Evolutionary conservation across 768 basidiomycete species (phyloP).

Genomic region (Russula earlei): DNA sequence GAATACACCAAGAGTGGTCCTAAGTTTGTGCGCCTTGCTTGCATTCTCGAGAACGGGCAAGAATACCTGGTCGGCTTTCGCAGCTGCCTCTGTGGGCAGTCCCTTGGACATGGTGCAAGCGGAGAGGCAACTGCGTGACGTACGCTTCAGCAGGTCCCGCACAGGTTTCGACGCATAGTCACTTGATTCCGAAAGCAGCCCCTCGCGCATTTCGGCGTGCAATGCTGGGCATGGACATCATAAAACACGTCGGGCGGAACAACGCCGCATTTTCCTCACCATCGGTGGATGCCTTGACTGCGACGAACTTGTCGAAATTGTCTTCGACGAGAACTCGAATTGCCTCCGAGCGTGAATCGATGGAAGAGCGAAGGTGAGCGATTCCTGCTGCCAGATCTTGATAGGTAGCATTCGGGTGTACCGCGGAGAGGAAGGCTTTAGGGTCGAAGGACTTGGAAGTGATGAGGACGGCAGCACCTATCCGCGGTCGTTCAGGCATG

Average conservation of each 20-base stretch:
- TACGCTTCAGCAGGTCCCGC: slow-evolving; percentile 79
- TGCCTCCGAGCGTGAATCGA: slow-evolving; percentile 91
- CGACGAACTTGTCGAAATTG: slow-evolving; percentile 96
- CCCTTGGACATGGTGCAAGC: not conserved
- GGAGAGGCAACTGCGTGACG: slow-evolving; percentile 20
- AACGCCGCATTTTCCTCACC: slow-evolving; percentile 36
- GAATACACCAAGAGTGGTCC: slow-evolving; percentile 89
- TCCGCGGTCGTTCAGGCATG: not conserved
- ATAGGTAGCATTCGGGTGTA: slow-evolving; percentile 93
- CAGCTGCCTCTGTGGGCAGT: slow-evolving; percentile 57
- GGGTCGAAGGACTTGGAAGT: slow-evolving; percentile 95
- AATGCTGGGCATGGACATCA: slow-evolving; percentile 45
- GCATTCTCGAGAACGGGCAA: slow-evolving; percentile 93
- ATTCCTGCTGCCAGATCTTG: slow-evolving; percentile 82
- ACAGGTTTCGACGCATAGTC: slow-evolving; percentile 81
- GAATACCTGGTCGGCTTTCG: slow-evolving; percentile 92
- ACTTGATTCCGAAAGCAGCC: slow-evolving; percentile 60
- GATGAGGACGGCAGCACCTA: slow-evolving; percentile 75
- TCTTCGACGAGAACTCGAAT: slow-evolving; percentile 92
- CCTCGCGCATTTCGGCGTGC: slow-evolving; percentile 89
- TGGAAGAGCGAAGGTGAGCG: slow-evolving; percentile 58
- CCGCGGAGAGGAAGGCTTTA: slow-evolving; percentile 80
- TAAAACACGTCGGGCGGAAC: not conserved
- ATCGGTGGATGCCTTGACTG: slow-evolving; percentile 95
- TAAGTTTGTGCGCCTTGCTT: slow-evolving; percentile 85